These are phyloP conservation scores for Pseudogymnoascus sp. DNA, from an alignment of 2,329 filamentous ascomycete species.

Conservation along the genomic window DNA sequence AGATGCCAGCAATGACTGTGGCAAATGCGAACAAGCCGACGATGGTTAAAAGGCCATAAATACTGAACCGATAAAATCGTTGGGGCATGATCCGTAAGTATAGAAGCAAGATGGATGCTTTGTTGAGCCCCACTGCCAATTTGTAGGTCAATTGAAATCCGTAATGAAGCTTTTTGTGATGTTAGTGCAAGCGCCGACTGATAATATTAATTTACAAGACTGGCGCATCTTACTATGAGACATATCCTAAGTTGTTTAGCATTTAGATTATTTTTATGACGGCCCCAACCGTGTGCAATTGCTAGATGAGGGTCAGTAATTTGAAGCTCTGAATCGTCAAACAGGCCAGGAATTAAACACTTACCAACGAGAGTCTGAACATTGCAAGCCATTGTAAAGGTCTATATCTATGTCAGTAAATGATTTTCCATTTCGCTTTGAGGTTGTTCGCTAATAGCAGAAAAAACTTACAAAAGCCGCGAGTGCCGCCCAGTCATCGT, in stretches of 20 bases:
- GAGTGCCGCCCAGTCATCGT: slow-evolving; percentile 17
- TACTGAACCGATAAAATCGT: not conserved
- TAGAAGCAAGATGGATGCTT: not conserved
- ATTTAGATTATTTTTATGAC: slow-evolving; percentile 12
- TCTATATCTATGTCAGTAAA: slow-evolving; percentile 7
- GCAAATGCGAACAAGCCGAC: slow-evolving; percentile 13
- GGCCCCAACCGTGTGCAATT: slow-evolving; percentile 14
- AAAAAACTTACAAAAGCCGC: slow-evolving; percentile 11
- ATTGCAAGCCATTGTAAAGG: slow-evolving; percentile 13
- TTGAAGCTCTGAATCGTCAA: not conserved
- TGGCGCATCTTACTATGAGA: slow-evolving; percentile 13
- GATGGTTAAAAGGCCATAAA: slow-evolving; percentile 10
- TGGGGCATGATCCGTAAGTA: not conserved
- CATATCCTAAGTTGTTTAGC: slow-evolving; percentile 8
- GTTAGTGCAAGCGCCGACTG: not conserved
- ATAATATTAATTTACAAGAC: not conserved
- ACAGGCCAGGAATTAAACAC: not conserved
- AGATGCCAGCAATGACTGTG: slow-evolving; percentile 14
- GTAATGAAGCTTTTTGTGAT: slow-evolving; percentile 14
- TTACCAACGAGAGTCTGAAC: slow-evolving; percentile 14
- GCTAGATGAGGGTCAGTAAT: slow-evolving; percentile 7
- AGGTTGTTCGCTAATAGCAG: not conserved
- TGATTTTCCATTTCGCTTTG: not conserved
- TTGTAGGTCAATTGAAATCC: slow-evolving; percentile 17
- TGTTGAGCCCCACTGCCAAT: slow-evolving; percentile 13